Evolutionary conservation across 495 filamentous ascomycete species (phyloP), one percentile per base, ranked within the genome.

Genomic region (Lasiosphaeris hirsuta): DNA sequence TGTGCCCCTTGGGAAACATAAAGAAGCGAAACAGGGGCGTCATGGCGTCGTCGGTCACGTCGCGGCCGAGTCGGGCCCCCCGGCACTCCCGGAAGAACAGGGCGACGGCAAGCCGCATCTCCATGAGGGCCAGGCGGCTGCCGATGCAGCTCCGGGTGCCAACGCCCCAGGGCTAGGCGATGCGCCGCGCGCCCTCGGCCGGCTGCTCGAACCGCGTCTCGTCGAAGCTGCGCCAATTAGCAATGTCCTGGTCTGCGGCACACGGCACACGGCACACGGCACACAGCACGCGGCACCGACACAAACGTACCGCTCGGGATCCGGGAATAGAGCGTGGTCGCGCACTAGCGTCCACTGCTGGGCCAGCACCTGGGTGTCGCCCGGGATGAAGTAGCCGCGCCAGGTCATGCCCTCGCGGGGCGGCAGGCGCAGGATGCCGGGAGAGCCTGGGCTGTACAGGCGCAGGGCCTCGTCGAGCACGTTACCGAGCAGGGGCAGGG

Each of bases 391-490:
- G 52, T 73, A 62, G 1, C 65, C 63, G 4, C 49, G 49, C 7
- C 72, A 51, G 2, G 63, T 61, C 7, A 63, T 52, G 19, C 73
- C 73, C 6, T 56, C 63, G 1, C 39, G 40, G 10, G 59, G 59
- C 18, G 60, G 54, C 7, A 37, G 11, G 7, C 84, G 73, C n/a
- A 71, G 70, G 18, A 81, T 63, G 0, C 63, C 78, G 1, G 69
- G 63, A 0, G 80, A 74, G 0, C 78, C 76, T 4, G 80, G 78
- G 1, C 77, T 73, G 57, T 84, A 74, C 10, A 86, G 63, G 0
- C 85, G 78, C 30, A 89, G 71, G 0, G 81, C 71, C 67, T 89
- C 85, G 23, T 78, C 73, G 57, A 85, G 76, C 18, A 79, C 70
- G 10, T 71, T 69, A 52, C 79, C 76, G n/a, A 85, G 59, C 50